These are phyloP conservation scores for Escovopsis weberi DNA, from an alignment of 2,329 filamentous ascomycete species.

Conservation along the genomic window DNA sequence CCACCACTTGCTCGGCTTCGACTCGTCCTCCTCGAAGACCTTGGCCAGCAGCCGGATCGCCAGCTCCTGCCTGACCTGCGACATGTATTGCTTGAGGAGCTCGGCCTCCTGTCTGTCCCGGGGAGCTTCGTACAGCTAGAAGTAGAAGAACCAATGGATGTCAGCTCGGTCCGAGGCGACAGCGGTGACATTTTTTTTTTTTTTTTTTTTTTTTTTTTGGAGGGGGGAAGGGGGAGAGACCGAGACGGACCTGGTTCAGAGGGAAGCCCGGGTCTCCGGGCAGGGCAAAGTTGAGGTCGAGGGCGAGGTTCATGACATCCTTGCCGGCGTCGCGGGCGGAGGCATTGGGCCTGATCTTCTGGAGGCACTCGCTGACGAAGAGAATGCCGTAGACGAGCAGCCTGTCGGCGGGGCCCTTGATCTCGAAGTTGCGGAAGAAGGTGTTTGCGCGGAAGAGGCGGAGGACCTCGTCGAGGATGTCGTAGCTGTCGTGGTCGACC, in stretches of 20 bases:
- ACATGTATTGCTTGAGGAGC: constrained; percentile 73
- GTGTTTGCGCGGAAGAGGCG: constrained; percentile 93
- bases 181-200: too few relatives aligned
- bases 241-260: constrained; percentile 57
- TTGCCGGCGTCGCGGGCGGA: constrained; percentile 44
- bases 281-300: constrained; percentile 86
- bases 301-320: constrained; percentile 77
- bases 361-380: constrained; percentile 80
- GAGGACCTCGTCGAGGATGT: constrained; percentile 88
- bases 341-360: constrained; percentile 70
- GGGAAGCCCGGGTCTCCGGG: constrained; percentile 89
- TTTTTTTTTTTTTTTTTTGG: too few relatives aligned
- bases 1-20: constrained; percentile 80
- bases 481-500: constrained; percentile 83
- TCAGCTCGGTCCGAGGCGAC: too few relatives aligned
- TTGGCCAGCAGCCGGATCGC: constrained; percentile 68
- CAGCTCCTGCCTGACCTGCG: constrained; percentile 86
- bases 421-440: constrained; percentile 98
- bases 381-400: constrained; percentile 94
- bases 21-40: constrained; percentile 68
- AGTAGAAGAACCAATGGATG: background rate
- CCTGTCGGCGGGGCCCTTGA: constrained; percentile 87
- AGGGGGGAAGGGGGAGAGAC: too few relatives aligned
- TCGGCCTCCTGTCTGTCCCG: constrained; percentile 80
- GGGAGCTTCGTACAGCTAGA: constrained; percentile 74